Evolutionary conservation across 2,329 filamentous ascomycete species (phyloP), one percentile per base, ranked within the genome.

Genomic region (Pyrenophora graminea): DNA sequence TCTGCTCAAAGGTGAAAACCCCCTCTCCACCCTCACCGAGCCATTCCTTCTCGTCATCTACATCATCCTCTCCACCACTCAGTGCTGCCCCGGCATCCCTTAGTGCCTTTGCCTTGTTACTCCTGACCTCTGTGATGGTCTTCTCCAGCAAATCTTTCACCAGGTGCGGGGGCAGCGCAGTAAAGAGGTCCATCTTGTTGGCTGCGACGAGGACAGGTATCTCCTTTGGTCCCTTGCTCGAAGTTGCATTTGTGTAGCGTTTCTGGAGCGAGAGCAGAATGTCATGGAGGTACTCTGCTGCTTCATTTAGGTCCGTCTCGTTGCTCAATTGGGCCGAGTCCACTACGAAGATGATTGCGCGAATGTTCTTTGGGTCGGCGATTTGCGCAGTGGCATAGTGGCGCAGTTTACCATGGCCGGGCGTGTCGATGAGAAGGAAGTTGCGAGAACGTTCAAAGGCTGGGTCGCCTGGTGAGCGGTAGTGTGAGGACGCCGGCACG

Each of bases 171-270:
- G 94, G 94, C 44, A 97, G 77, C 6, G 93, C 91, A 0, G 94
- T 97, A 71, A 99, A 99, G 1, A 99, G 80, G 72, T 99, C 94
- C 69, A 91, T 83, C 80, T 99, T 99, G 76, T 97, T 99, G 46
- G 91, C 92, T 1, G 91, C 92, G 30, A 99, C 79, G 31, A 99
- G 80, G 6, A 99, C 81, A 0, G 89, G 86, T 7, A 94, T 80
- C 18, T 83, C 79, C 18, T 79, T 75, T 0, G 83, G 81, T 0
- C 78, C 79, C 62, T 85, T 86, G 39, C 80, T 78, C 1, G 80
- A 80, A 56, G 81, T 85, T 33, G 76, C 72, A 53, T 75, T 74
- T 25, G 83, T 82, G 41, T 85, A 82, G 39, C 87, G 82, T 74
- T 87, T 89, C 77, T 97, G 94, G 51, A 99, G 79, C 3, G 83